Conservation (phyloP, 345 rosid species). For the Adansonia digitata region DNA sequence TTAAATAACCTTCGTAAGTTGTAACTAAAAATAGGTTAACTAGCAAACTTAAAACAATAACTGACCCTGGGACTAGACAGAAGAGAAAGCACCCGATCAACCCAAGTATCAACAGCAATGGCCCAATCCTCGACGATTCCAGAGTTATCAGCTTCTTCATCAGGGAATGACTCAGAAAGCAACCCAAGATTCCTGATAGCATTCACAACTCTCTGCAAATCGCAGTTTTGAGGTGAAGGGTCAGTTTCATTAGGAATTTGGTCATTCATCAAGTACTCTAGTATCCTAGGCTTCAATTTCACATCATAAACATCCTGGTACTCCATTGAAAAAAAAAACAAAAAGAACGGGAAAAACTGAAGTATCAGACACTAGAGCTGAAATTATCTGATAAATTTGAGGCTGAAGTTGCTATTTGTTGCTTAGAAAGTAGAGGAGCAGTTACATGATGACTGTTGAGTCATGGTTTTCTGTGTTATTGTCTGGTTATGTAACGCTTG, state of each 20-base stretch:
- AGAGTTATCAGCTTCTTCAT: background rate
- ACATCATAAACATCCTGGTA: conserved; percentile 4
- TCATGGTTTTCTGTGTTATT: background rate
- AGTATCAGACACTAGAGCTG: background rate
- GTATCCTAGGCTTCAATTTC: conserved; percentile 5
- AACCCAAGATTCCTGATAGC: conserved; percentile 5
- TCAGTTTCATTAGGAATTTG: conserved; percentile 12
- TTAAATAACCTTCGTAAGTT: too few relatives aligned
- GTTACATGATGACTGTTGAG: background rate
- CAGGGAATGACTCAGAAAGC: conserved; percentile 8
- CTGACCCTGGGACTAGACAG: conserved; percentile 13
- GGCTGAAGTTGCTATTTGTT: background rate
- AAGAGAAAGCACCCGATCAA: background rate
- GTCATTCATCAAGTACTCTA: background rate
- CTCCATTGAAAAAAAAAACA: background rate
- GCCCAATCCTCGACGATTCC: conserved; percentile 1
- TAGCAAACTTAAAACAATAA: background rate
- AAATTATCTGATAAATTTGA: background rate
- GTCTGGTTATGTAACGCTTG: background rate
- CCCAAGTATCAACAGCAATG: background rate
- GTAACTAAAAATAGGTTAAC: background rate
- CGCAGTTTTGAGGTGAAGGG: background rate
- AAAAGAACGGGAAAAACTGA: background rate
- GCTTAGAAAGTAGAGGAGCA: background rate
- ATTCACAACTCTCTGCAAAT: background rate